Evolutionary conservation across 2,329 filamentous ascomycete species (phyloP).

Genomic region (Triangularia verruculosa): DNA sequence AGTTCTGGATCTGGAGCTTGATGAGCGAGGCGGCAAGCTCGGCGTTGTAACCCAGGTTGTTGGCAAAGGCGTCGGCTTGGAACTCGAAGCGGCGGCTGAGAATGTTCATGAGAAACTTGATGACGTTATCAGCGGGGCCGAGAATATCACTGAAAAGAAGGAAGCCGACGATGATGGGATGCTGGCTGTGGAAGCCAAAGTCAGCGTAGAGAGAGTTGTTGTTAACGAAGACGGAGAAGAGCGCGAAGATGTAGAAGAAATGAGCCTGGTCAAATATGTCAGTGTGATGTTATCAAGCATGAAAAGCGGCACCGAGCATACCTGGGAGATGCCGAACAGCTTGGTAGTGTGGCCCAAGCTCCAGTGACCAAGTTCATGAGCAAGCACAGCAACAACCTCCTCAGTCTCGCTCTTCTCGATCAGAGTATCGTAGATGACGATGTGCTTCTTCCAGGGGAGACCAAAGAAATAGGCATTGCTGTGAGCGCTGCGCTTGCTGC

Average conservation of each 20-base stretch:
- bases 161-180: conserved; percentile 95
- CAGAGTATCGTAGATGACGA: conserved; percentile 97
- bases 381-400: conserved; percentile 91
- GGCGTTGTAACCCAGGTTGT: conserved; percentile 75
- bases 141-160: conserved; percentile 97
- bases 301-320: conserved; percentile 37
- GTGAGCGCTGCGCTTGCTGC: conserved; percentile 82
- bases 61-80: conserved; percentile 88
- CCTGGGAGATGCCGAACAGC: conserved; percentile 81
- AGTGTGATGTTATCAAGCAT: neutral
- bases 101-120: conserved; percentile 95
- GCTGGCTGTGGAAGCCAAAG: conserved; percentile 81
- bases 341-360: conserved; percentile 91
- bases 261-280: conserved; percentile 59
- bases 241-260: conserved; percentile 92
- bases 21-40: conserved; percentile 86
- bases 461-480: conserved; percentile 96
- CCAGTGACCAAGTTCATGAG: conserved; percentile 97
- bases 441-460: conserved; percentile 99
- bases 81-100: conserved; percentile 94
- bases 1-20: conserved; percentile 96
- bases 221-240: conserved; percentile 97
- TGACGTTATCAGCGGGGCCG: conserved; percentile 86
- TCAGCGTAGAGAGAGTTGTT: conserved; percentile 86
- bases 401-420: conserved; percentile 91